Evolutionary conservation across 768 basidiomycete genomes (phyloP).

Genomic region (Tulasnella sp.): DNA sequence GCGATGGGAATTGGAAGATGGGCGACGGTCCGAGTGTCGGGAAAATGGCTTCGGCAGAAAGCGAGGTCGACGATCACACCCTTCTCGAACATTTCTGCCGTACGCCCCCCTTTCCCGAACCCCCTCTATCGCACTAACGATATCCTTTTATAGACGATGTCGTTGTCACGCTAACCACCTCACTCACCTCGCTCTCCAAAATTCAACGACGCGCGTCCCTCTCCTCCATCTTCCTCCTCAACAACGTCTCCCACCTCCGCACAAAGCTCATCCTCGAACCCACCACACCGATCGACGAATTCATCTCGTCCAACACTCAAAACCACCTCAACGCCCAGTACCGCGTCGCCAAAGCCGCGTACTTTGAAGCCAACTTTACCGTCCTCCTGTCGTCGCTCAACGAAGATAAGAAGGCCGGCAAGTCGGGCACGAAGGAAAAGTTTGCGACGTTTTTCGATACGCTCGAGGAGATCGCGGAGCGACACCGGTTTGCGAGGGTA

Average conservation of each 20-base stretch:
- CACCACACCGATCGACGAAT: conserved; percentile 33
- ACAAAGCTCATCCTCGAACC: conserved; percentile 45
- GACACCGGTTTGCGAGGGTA: conserved; percentile 56
- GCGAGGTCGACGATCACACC: conserved; percentile 36
- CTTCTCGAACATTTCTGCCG: conserved; percentile 67
- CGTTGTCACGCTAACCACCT: conserved; percentile 48
- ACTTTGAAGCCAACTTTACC: conserved; percentile 73
- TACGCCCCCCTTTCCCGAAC: conserved; percentile 27
- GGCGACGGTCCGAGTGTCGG: conserved; percentile 40
- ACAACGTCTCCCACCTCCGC: conserved; percentile 63
- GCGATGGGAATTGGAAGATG: conserved; percentile 89
- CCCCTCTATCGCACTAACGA: neutral
- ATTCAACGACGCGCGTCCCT: conserved; percentile 43
- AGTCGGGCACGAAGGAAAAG: conserved; percentile 64
- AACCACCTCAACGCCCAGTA: conserved; percentile 56
- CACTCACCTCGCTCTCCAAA: conserved; percentile 47
- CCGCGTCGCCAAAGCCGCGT: conserved; percentile 70
- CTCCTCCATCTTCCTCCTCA: conserved; percentile 64
- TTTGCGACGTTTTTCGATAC: conserved; percentile 71
- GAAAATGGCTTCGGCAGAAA: conserved; percentile 40
- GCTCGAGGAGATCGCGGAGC: conserved; percentile 64
- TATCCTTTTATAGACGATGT: conserved; percentile 46
- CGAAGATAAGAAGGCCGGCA: conserved; percentile 38
- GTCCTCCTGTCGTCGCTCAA: conserved; percentile 54
- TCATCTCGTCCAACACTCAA: conserved; percentile 49